phyloP scores from a whole-genome alignment of 2,329 filamentous ascomycete genomes.

The Monosporascus sp. region DNA sequence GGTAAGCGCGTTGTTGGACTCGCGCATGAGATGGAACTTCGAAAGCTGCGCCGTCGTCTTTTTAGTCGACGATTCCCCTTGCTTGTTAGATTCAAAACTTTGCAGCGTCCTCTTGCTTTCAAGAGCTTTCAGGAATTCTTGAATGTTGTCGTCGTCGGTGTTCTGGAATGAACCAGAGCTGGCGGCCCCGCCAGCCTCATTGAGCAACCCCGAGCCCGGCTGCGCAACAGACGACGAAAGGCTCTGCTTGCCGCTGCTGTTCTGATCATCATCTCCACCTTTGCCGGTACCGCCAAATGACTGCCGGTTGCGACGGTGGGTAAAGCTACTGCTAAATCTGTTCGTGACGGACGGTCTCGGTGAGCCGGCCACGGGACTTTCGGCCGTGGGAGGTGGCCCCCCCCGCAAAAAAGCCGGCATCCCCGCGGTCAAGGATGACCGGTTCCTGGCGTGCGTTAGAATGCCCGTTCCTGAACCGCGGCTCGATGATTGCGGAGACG shows the following conservation, averaged over 20 bases:
- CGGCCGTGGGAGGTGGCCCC: constrained; percentile 53
- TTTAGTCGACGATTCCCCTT: constrained; percentile 64
- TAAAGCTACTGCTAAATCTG: constrained; percentile 91
- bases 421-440: constrained; percentile 67
- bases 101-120: constrained; percentile 83
- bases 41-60: constrained; percentile 73
- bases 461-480: constrained; percentile 42
- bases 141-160: constrained; percentile 86
- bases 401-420: constrained; percentile 70
- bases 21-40: constrained; percentile 82
- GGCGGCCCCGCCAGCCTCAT: constrained; percentile 61
- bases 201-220: constrained; percentile 74
- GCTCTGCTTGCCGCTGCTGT: constrained; percentile 76
- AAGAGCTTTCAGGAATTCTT: constrained; percentile 83
- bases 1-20: constrained; percentile 81
- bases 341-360: constrained; percentile 73
- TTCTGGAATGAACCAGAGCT: constrained; percentile 58
- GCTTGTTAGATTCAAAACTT: constrained; percentile 66
- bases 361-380: constrained; percentile 66
- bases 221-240: constrained; percentile 62
- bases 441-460: constrained; percentile 57
- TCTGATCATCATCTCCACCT: constrained; percentile 63
- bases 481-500: constrained; percentile 49
- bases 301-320: constrained; percentile 71
- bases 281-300: constrained; percentile 71